phyloP scores from a whole-genome alignment of 2,329 filamentous ascomycete genomes.

The Aspergillus chevalieri region DNA sequence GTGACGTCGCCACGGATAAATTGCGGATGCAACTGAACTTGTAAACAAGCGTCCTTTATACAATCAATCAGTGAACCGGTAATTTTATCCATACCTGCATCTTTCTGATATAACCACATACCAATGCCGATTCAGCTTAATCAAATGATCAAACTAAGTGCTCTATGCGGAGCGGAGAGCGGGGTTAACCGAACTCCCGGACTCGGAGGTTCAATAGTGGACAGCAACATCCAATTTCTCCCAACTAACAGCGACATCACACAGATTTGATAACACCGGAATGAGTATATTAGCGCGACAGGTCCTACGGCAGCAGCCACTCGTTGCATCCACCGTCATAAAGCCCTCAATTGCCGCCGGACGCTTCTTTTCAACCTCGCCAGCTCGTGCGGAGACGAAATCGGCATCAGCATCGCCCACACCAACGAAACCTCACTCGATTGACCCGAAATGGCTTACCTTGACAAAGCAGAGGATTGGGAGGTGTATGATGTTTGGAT shows the following conservation, averaged over 20 bases:
- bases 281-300: conserved; percentile 18
- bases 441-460: conserved; percentile 62
- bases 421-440: conserved; percentile 18
- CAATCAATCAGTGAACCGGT: too few species aligned
- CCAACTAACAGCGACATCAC: conserved; percentile 1
- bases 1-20: too few species aligned
- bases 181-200: conserved; percentile 8
- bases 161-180: conserved; percentile 3
- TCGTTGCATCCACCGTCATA: conserved; percentile 9
- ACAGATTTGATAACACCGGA: not conserved
- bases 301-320: conserved; percentile 13
- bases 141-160: not conserved
- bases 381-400: conserved; percentile 9
- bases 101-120: too few species aligned
- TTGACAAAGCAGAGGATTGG: conserved; percentile 62
- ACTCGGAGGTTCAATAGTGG: not conserved
- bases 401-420: not conserved
- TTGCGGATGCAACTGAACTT: too few species aligned
- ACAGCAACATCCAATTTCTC: conserved; percentile 2
- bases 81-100: too few species aligned
- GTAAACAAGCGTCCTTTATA: too few species aligned
- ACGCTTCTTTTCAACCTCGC: conserved; percentile 18
- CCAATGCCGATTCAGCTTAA: too few species aligned
- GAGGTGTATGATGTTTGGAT: conserved; percentile 69
- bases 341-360: conserved; percentile 2